Conservation (phyloP, 257 asterid genomes). For the Buddleja alternifolia region DNA sequence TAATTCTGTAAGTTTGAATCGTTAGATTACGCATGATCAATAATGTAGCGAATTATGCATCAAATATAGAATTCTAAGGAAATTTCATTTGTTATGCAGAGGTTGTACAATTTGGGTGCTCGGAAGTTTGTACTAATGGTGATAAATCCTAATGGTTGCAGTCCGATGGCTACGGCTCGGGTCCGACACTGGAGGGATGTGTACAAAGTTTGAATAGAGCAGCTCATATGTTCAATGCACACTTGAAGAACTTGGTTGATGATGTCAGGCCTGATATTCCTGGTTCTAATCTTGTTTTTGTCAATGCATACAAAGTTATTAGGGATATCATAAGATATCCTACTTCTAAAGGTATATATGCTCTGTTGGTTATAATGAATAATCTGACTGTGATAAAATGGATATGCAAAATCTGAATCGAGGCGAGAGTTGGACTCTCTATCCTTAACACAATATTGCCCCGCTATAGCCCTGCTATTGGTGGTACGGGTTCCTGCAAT, state of each 20-base stretch:
- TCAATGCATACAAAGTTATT: constrained; percentile 60
- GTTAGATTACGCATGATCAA: not conserved
- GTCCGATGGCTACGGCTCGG: constrained; percentile 49
- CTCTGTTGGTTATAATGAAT: too few relatives aligned
- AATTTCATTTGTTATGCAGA: constrained; percentile 40
- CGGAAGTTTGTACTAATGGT: constrained; percentile 70
- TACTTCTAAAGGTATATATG: constrained; percentile 41
- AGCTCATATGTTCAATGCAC: constrained; percentile 48
- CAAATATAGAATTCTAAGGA: not conserved
- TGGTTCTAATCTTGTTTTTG: constrained; percentile 54
- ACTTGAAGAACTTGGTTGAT: constrained; percentile 49
- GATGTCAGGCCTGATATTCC: constrained; percentile 54
- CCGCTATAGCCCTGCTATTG: too few relatives aligned
- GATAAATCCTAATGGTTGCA: constrained; percentile 75
- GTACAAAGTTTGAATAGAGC: constrained; percentile 47
- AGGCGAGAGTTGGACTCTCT: too few relatives aligned
- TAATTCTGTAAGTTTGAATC: not conserved
- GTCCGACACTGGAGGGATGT: constrained; percentile 39
- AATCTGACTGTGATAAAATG: too few relatives aligned
- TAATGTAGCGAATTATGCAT: too few relatives aligned
- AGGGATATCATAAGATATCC: constrained; percentile 56
- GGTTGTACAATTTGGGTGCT: constrained; percentile 64
- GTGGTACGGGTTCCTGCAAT: too few relatives aligned
- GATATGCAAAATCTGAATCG: too few relatives aligned
- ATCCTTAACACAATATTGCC: too few relatives aligned